These are phyloP conservation scores for Dendrocalamus latiflorus DNA, from an alignment of 202 grass and related monocot species.

Conservation along the genomic window DNA sequence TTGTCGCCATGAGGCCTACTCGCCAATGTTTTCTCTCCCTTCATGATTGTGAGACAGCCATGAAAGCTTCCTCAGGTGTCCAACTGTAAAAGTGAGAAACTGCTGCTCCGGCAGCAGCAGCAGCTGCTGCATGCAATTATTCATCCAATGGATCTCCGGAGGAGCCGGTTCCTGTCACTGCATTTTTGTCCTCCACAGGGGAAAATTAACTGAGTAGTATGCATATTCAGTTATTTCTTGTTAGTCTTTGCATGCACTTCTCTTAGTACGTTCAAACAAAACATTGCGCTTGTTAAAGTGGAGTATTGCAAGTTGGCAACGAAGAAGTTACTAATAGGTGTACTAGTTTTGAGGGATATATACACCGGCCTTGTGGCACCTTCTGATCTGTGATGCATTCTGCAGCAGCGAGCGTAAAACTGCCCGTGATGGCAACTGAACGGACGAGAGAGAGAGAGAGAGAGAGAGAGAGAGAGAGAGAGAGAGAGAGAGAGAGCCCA, in stretches of 20 bases:
- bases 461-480: no score
- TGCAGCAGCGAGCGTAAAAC: background rate
- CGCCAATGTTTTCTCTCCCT: background rate
- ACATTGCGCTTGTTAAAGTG: no score
- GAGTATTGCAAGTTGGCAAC: no score
- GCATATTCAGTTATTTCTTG: background rate
- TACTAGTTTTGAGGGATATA: no score
- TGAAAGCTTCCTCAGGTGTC: slow-evolving; percentile 16
- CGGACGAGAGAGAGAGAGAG: no score
- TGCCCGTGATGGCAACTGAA: no score
- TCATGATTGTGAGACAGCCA: background rate
- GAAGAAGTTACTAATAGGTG: no score
- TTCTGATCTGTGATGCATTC: background rate
- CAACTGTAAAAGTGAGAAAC: background rate
- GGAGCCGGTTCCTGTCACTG: background rate
- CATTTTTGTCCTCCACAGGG: background rate
- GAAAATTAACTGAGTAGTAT: background rate
- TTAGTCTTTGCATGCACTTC: background rate
- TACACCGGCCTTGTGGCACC: background rate
- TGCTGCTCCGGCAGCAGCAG: background rate
- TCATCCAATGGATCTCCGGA: background rate
- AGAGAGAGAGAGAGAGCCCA: no score
- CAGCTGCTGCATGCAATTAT: background rate
- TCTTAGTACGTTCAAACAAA: background rate
- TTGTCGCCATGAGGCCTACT: background rate